These are phyloP conservation scores for Suhomyces taliae DNA, from an alignment of 1,139 yeast species.

Conservation along the genomic window DNA sequence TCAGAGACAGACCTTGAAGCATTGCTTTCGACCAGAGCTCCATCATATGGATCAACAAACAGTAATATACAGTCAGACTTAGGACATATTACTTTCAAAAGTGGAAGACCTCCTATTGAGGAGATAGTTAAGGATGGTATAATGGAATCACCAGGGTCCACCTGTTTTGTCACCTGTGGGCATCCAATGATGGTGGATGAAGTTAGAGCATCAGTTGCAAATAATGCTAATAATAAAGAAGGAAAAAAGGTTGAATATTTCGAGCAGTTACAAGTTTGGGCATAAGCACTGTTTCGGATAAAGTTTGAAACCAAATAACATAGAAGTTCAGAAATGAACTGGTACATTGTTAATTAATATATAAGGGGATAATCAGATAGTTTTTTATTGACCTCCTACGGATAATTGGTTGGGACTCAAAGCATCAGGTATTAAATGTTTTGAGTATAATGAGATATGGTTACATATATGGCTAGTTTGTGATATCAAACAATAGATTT, in stretches of 20 bases:
- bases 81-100: slow-evolving; percentile 24
- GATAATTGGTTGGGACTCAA: no score
- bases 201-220: slow-evolving; percentile 13
- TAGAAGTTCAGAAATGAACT: no score
- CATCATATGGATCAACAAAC: neutral
- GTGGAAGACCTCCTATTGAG: slow-evolving; percentile 33
- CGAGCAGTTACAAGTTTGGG: slow-evolving; percentile 22
- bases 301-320: no score
- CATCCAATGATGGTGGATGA: slow-evolving; percentile 35
- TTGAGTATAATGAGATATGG: no score
- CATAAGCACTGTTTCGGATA: slow-evolving; percentile 2
- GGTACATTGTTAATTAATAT: no score
- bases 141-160: slow-evolving; percentile 24
- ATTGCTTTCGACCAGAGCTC: neutral
- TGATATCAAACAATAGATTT: no score
- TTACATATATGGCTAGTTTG: no score
- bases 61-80: slow-evolving; percentile 2
- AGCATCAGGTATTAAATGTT: no score
- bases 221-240: slow-evolving; percentile 12
- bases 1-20: neutral
- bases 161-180: slow-evolving; percentile 39
- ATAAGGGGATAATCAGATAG: no score
- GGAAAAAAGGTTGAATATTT: slow-evolving; percentile 16
- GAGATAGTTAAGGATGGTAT: slow-evolving; percentile 23
- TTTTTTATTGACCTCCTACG: no score